A percentile compares a stretch with the other conserved stretches of the same genome.
phyloP scores from a whole-genome alignment of 2,329 filamentous ascomycete genomes.

The Cercospora brassicicola region DNA sequence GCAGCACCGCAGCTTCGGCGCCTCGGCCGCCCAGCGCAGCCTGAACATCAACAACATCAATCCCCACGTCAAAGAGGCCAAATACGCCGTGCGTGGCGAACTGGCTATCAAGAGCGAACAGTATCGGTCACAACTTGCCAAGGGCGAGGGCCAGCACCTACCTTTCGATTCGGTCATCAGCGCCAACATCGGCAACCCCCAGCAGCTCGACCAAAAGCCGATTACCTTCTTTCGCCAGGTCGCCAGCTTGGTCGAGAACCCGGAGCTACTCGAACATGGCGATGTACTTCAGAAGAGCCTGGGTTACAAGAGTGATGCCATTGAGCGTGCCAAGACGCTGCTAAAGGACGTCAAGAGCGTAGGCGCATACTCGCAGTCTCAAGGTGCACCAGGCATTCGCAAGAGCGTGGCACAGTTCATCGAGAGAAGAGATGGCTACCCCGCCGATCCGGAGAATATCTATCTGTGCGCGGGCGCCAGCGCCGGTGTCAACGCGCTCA shows the following conservation, averaged over 20 bases:
- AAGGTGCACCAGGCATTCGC: slow-evolving; percentile 81
- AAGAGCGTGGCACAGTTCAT: slow-evolving; percentile 91
- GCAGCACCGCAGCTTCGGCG: slow-evolving; percentile 27
- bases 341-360: slow-evolving; percentile 84
- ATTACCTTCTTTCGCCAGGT: slow-evolving; percentile 99
- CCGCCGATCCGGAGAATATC: slow-evolving; percentile 75
- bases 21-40: slow-evolving; percentile 20
- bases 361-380: slow-evolving; percentile 93
- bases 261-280: slow-evolving; percentile 75
- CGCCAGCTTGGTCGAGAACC: slow-evolving; percentile 88
- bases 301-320: slow-evolving; percentile 86
- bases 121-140: slow-evolving; percentile 71
- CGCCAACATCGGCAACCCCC: slow-evolving; percentile 98
- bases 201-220: slow-evolving; percentile 98
- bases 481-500: slow-evolving; percentile 88
- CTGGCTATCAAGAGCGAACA: slow-evolving; percentile 90
- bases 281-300: slow-evolving; percentile 72
- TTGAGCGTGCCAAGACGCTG: slow-evolving; percentile 78
- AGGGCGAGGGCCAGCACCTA: slow-evolving; percentile 61
- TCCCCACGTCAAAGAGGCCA: slow-evolving; percentile 77
- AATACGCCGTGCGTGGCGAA: slow-evolving; percentile 96
- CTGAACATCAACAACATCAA: slow-evolving; percentile 88
- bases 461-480: slow-evolving; percentile 92
- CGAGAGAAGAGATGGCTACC: slow-evolving; percentile 82
- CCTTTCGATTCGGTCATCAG: slow-evolving; percentile 91